Percentiles rank a stretch among this genome's conserved stretches.
Conservation (phyloP, 2,329 filamentous ascomycete species). For the Cytospora leucostoma region DNA sequence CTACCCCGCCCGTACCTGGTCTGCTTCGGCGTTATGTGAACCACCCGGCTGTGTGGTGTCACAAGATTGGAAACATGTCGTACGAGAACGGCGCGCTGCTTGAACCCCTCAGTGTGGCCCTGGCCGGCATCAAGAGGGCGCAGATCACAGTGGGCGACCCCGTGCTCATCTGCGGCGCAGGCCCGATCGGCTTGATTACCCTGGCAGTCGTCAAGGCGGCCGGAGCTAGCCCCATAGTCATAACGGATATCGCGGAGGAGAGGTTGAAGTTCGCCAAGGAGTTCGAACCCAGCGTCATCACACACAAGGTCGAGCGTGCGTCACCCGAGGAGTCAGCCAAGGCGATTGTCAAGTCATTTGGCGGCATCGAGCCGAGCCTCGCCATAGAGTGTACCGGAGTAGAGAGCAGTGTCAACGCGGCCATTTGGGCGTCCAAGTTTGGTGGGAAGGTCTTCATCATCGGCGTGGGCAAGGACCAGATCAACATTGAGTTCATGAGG, state of each 20-base stretch:
- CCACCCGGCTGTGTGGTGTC: slow-evolving; percentile 92
- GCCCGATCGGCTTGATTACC: slow-evolving; percentile 89
- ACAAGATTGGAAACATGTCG: slow-evolving; percentile 91
- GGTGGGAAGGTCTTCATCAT: slow-evolving; percentile 97
- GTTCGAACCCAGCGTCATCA: slow-evolving; percentile 75
- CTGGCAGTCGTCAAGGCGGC: slow-evolving; percentile 82
- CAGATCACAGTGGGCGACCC: slow-evolving; percentile 81
- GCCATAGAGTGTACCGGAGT: slow-evolving; percentile 94
- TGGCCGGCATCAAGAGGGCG: slow-evolving; percentile 85
- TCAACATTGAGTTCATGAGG: slow-evolving; percentile 94
- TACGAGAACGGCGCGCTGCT: slow-evolving; percentile 90
- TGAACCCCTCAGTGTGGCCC: slow-evolving; percentile 85
- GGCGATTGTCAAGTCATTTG: slow-evolving; percentile 69
- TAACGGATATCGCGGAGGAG: slow-evolving; percentile 91
- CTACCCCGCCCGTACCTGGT: slow-evolving; percentile 85
- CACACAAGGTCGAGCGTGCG: slow-evolving; percentile 71
- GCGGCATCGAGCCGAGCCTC: slow-evolving; percentile 77
- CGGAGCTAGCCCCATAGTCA: slow-evolving; percentile 86
- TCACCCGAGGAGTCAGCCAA: slow-evolving; percentile 71
- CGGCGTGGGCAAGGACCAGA: slow-evolving; percentile 92
- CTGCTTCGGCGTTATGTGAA: slow-evolving; percentile 91
- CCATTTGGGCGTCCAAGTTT: slow-evolving; percentile 90
- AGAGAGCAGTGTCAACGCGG: slow-evolving; percentile 81
- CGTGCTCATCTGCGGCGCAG: slow-evolving; percentile 86
- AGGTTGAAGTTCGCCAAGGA: slow-evolving; percentile 82